A percentile compares a stretch with the other conserved stretches of the same genome.
phyloP scores from a whole-genome alignment of 169 alveolate genomes.

The Amoebophrya sp. region DNA sequence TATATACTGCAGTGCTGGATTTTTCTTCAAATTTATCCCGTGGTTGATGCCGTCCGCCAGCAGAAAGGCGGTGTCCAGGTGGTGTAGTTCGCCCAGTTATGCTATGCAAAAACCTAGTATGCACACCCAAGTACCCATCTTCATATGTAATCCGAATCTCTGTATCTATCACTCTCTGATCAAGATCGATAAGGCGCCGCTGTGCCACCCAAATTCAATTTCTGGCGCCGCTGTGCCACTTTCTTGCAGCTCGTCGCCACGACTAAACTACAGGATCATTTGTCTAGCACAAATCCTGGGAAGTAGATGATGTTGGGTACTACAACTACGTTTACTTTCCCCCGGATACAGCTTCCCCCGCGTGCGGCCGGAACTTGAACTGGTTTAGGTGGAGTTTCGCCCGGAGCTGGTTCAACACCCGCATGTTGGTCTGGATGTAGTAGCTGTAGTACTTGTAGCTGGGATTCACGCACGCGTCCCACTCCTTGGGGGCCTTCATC shows the following conservation, averaged over 20 bases:
- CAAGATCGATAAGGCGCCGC: too few relatives aligned
- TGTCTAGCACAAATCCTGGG: too few relatives aligned
- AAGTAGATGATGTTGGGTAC: too few relatives aligned
- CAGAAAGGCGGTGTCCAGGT: conserved; percentile 72
- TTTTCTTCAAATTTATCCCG: conserved; percentile 66
- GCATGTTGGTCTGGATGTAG: conserved; percentile 79
- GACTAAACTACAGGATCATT: too few relatives aligned
- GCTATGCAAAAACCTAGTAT: neutral
- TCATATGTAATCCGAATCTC: too few relatives aligned
- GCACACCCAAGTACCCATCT: neutral
- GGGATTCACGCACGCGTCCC: conserved; percentile 49
- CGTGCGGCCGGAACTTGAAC: conserved; percentile 64
- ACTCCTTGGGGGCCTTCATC: conserved; percentile 36
- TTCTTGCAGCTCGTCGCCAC: too few relatives aligned
- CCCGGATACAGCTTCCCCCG: conserved; percentile 82
- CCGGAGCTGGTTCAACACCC: conserved; percentile 69
- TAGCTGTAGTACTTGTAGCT: conserved; percentile 77
- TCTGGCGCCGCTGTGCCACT: too few relatives aligned
- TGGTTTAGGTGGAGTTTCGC: conserved; percentile 48
- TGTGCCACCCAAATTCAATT: too few relatives aligned
- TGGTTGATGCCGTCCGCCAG: conserved; percentile 74
- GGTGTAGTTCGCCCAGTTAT: conserved; percentile 65
- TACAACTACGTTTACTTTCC: too few relatives aligned
- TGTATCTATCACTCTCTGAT: too few relatives aligned
- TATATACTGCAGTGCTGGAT: conserved; percentile 45